phyloP scores from a whole-genome alignment of 169 alveolate genomes.

The Plasmodium knowlesi region DNA sequence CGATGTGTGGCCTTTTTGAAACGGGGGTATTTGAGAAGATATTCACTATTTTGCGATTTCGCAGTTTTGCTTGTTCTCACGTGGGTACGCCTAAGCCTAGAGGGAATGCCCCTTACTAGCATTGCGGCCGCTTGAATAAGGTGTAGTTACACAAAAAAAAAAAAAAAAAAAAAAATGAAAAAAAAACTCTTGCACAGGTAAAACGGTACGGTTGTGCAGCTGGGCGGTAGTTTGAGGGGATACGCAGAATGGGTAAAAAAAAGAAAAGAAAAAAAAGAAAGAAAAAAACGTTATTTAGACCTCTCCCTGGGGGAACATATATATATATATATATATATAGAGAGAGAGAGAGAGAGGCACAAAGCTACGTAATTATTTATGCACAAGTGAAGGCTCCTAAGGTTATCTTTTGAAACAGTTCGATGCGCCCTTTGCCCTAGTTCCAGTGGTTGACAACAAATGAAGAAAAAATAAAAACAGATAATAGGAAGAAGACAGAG shows the following conservation, averaged over 20 bases:
- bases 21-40: neutral
- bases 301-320: neutral
- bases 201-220: neutral
- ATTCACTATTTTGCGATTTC: neutral
- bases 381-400: neutral
- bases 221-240: neutral
- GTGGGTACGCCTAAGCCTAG: neutral
- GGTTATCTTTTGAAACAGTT: neutral
- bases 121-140: neutral
- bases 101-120: neutral
- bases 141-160: constrained; percentile 5
- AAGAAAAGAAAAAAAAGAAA: too few species aligned
- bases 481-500: neutral
- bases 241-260: neutral
- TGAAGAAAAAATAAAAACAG: neutral
- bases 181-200: neutral
- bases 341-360: too few species aligned
- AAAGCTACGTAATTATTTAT: neutral
- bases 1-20: neutral
- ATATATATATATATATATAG: too few species aligned
- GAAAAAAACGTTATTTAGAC: neutral
- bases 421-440: neutral
- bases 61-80: neutral
- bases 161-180: neutral
- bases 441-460: neutral